A percentile compares a stretch with the other conserved stretches of the same genome.
Conservation (phyloP, 2,329 filamentous ascomycete species). For the Simplicillium sp. region DNA sequence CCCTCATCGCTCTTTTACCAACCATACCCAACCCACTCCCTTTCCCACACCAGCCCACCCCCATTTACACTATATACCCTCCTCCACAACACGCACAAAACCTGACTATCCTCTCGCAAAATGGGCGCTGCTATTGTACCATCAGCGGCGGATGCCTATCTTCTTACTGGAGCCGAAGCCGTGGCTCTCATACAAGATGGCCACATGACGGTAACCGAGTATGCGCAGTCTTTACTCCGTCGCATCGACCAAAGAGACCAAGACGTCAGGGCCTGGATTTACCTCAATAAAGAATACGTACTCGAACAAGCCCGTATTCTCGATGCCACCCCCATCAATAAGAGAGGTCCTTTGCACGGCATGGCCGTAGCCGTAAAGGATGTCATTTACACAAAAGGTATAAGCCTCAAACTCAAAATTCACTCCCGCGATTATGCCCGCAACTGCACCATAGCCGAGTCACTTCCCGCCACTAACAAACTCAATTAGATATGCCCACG, state of each 20-base stretch:
- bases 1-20: too few relatives aligned
- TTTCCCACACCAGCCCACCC: too few relatives aligned
- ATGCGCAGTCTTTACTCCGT: constrained; percentile 35
- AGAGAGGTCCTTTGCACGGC: constrained; percentile 47
- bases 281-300: constrained; percentile 34
- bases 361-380: constrained; percentile 52
- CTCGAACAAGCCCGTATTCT: constrained; percentile 38
- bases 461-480: too few relatives aligned
- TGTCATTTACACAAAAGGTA: constrained; percentile 46
- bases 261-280: constrained; percentile 39
- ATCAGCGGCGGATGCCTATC: constrained; percentile 3
- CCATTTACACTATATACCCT: too few relatives aligned
- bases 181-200: constrained; percentile 25
- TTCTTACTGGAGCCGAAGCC: constrained; percentile 28
- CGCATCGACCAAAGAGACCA: constrained; percentile 34
- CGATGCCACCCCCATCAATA: constrained; percentile 33
- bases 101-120: not conserved
- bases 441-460: not conserved
- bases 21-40: too few relatives aligned
- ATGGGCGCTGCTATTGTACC: constrained; percentile 8
- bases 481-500: constrained; percentile 42
- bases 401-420: not conserved
- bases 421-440: too few relatives aligned
- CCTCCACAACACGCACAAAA: too few relatives aligned
- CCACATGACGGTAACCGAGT: constrained; percentile 36